A percentile compares a stretch with the other conserved stretches of the same genome.
These are phyloP conservation scores for Ascodesmis nigricans DNA, from an alignment of 495 filamentous ascomycete species.

Conservation along the genomic window DNA sequence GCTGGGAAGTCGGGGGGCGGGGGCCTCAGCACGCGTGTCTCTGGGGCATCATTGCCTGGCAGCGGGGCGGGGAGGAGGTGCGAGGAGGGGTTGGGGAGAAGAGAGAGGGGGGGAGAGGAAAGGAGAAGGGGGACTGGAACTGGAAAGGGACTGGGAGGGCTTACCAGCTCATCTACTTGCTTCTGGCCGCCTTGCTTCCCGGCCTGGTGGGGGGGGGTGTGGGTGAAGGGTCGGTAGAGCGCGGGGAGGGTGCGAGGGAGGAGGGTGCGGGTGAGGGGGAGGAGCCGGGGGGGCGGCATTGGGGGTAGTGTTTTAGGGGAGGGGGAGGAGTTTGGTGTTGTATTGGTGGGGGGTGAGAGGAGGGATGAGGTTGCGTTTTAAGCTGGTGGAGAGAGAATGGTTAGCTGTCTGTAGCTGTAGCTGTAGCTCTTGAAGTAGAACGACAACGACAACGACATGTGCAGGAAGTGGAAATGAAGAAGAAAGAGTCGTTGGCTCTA, in stretches of 20 bases:
- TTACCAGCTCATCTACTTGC: too few relatives aligned
- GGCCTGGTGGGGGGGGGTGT: background rate
- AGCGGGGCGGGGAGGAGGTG: slow-evolving; percentile 5
- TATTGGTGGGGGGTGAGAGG: background rate
- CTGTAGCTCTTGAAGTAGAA: too few relatives aligned
- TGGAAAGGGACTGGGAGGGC: slow-evolving; percentile 1
- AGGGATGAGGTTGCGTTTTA: background rate
- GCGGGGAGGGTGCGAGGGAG: slow-evolving; percentile 1
- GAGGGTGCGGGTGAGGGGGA: slow-evolving; percentile 1
- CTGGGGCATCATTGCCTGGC: slow-evolving; percentile 2
- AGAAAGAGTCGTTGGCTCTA: too few relatives aligned
- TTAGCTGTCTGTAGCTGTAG: slow-evolving; percentile 1
- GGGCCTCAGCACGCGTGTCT: too few relatives aligned
- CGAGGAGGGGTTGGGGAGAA: slow-evolving; percentile 7
- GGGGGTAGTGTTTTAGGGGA: slow-evolving; percentile 3
- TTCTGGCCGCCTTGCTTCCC: background rate
- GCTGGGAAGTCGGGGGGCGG: too few relatives aligned
- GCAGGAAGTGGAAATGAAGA: too few relatives aligned
- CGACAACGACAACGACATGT: too few relatives aligned
- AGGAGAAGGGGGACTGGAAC: background rate
- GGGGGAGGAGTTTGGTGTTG: background rate
- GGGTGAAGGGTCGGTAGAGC: background rate
- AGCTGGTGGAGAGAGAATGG: slow-evolving; percentile 1
- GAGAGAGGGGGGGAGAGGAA: slow-evolving; percentile 4
- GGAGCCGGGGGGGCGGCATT: background rate